These are phyloP conservation scores for Wickerhamiella azyma DNA, from an alignment of 805 yeast species.

Conservation along the genomic window DNA sequence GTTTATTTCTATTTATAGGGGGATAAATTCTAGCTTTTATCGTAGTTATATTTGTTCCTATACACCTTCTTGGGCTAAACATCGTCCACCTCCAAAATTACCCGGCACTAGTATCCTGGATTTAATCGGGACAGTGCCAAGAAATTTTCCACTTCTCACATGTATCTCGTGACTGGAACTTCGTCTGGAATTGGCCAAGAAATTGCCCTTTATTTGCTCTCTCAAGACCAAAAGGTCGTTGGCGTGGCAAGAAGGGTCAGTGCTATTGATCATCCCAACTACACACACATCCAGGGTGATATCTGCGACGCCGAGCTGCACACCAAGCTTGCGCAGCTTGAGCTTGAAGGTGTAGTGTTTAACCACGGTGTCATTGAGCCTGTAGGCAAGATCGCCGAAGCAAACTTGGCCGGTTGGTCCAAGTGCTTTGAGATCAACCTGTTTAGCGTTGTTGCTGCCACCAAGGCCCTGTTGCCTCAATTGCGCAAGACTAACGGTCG, in stretches of 20 bases:
- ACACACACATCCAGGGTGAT: constrained; percentile 37
- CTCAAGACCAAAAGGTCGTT: constrained; percentile 34
- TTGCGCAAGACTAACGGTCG: constrained; percentile 45
- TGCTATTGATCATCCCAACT: constrained; percentile 31
- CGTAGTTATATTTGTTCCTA: no score
- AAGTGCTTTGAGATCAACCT: constrained; percentile 59
- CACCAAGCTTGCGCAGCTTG: constrained; percentile 19
- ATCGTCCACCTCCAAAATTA: no score
- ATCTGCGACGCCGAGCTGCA: constrained; percentile 30
- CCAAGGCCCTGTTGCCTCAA: constrained; percentile 33
- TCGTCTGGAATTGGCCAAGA: constrained; percentile 65
- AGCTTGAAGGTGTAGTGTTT: constrained; percentile 37
- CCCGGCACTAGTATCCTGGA: no score
- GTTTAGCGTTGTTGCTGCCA: constrained; percentile 56
- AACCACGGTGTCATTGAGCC: constrained; percentile 76
- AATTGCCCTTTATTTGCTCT: constrained; percentile 41
- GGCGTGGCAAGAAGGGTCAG: constrained; percentile 59
- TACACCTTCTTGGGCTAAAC: no score
- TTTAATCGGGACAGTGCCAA: no score
- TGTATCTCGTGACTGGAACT: constrained; percentile 21
- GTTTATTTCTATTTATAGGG: no score
- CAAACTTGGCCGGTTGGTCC: constrained; percentile 47
- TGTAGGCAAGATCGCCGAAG: constrained; percentile 39
- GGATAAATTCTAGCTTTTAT: no score
- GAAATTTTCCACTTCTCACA: background rate